Base-by-base conservation (phyloP, 257 asterid species). In the Leptodermis oblonga region DNA sequence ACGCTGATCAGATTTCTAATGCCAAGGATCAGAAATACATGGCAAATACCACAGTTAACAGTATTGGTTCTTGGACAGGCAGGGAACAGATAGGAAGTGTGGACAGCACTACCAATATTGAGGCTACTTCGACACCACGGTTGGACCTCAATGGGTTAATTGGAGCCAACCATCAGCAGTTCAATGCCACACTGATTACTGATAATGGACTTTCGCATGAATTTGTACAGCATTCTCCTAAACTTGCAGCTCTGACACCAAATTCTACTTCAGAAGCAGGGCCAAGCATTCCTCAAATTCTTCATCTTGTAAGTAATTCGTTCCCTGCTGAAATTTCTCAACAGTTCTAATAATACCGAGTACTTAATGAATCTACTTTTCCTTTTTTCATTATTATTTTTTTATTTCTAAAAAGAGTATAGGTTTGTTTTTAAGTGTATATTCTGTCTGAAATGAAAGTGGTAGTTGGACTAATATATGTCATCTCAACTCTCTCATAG, bases 221-320 rank as follows among this genome's bases (percentile, higher is more conserved):
- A 55, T 68, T 74, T 62, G 68, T 82, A 61, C 78, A 76, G 23
- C 74, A 70, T 81, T 81, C 84, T 83, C 84, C 92, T 17, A 73
- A 81, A 41, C 83, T 84, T 51, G 75, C 97, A 72, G 72, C 80
- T 71, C 72, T 79, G 83, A 81, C 78, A 67, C 68, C 81, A 68
- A 87, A 82, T 81, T 72, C 85, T 70, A 76, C 85, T 76, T 61
- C 82, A 31, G 93, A 86, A 74, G 64, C 78, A 41, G 99, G 88
- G 61, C 97, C 92, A 18, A 94, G 97, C 77, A 91, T 94, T 82
- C 97, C 98, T 59, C 97, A 91, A 84, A 81, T 94, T 79, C 97
- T 94, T 79, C 98, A 94, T 85, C 58, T 84, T 84, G 99, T 94
- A 78, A 85, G 97, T 70, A 72, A 43, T 45, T 61, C 63, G 30